These are phyloP conservation scores for Malus sylvestris DNA, from an alignment of 306 rosid species.

Conservation along the genomic window DNA sequence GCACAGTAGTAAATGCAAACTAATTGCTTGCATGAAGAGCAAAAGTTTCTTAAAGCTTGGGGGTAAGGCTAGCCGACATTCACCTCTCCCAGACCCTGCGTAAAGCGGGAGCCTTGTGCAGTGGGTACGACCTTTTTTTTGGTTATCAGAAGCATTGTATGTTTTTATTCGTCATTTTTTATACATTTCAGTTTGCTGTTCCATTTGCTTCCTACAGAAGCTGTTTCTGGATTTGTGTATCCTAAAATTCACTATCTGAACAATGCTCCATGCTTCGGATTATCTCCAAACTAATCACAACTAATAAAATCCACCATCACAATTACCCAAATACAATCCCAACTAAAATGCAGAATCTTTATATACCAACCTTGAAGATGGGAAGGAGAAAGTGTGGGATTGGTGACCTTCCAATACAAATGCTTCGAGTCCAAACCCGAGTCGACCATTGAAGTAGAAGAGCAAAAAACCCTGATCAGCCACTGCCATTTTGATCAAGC, in stretches of 20 bases:
- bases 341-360: not conserved
- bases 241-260: not conserved
- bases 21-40: too few species aligned
- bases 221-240: too few species aligned
- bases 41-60: too few species aligned
- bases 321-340: not conserved
- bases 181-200: not conserved
- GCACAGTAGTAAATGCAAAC: too few species aligned
- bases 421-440: constrained; percentile 34
- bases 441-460: constrained; percentile 45
- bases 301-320: not conserved
- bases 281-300: not conserved
- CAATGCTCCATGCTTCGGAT: not conserved
- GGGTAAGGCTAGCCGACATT: too few species aligned
- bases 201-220: not conserved
- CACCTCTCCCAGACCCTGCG: too few species aligned
- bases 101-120: too few species aligned
- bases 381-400: constrained; percentile 70
- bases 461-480: constrained; percentile 64
- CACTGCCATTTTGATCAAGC: constrained; percentile 34
- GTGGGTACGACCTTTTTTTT: too few species aligned
- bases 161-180: not conserved
- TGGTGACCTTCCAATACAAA: constrained; percentile 54
- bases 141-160: too few species aligned
- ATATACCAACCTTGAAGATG: constrained; percentile 59